Evolutionary conservation across 192 early-diverging fungal species (phyloP), one percentile per base, ranked within the genome.

Genomic region (Obelidium mucronatum): DNA sequence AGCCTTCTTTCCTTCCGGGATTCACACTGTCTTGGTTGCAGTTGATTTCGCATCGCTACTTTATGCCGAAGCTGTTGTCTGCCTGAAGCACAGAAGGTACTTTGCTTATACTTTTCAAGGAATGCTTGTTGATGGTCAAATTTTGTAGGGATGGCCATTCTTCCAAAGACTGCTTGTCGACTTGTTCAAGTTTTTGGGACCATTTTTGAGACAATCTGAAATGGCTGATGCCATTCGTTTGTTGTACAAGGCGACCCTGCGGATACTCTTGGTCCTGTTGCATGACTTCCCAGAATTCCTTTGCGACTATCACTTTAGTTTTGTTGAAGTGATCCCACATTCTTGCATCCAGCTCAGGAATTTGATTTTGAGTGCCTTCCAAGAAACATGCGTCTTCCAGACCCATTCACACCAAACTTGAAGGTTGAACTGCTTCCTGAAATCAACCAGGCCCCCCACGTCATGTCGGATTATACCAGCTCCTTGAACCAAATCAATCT

Each of bases 261-360:
- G 96, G 33, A 92, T 99, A 28, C 78, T 99, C 34, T 17, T 83
- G 98, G 92, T 99, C 8, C 80, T 99, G 11, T 80, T 98, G 68
- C 96, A 98, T 79, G 97, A 99, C 79, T 98, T 95, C 79, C 97
- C 97, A 19, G 97, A 99, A 82, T 99, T 98, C 82, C 84, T 99
- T 65, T 92, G 94, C 73, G 93, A 92, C 72, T 94, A 97, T 73
- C 93, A 96, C 77, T 93, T 95, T 65, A 91, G 90, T 53, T 91
- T 99, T 76, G 93, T 95, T 75, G 92, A 97, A 82, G 91, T 94
- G 22, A 95, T 99, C 52, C 97, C 97, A 1, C 81, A 88, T 24
- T 86, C 84, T 17, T 99, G 97, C 79, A 93, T 98, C 61, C 97
- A 99, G 80, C 85, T 99, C 31, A 90, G 96, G 36, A 99, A 99